Evolutionary conservation across 2,329 filamentous ascomycete genomes (phyloP), one percentile per base, ranked within the genome.

Genomic region (Ceratocystis variospora): DNA sequence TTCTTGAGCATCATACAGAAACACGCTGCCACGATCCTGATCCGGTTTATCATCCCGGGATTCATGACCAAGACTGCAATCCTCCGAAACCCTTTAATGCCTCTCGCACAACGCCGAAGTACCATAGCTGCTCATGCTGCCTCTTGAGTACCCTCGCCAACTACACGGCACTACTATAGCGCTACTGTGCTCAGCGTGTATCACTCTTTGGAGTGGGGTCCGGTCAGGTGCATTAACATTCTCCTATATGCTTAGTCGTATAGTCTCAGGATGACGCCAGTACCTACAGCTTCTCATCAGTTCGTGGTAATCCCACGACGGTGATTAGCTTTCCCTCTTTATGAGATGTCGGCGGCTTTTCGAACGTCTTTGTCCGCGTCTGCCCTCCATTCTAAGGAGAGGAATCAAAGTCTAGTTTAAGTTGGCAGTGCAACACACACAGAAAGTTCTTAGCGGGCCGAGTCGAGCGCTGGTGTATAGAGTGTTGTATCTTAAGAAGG

Each of bases 371-470:
- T 96, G 89, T 88, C 83, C 89, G 89, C 82, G 86, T 79, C 68
- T 76, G 85, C 87, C 87, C 85, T 86, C 83, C 83, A 65, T 71
- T 65, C 5, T 41, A 17, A 84, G 84, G 85, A 87, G 86, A 88
- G 87, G 92, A 88, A 79, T 87, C 63, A 96, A 96, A 96, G 91
- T 94, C 89, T 79, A 85, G 87, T 96, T 90, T 87, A 80, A 75
- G 88, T 89, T 86, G 88, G 87, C 84, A 87, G 83, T 89, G 90
- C 87, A 82, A 79, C 88, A 86, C 73, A 90, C 87, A 81, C 89
- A 92, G 85, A 87, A 83, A 84, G 77, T 71, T 33, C 22, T 19
- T 33, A 53, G 48, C 41, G 48, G 63, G 61, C 33, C 63, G 67
- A 55, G 67, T 72, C 68, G 48, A 70, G 8, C 71, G 73, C 69